Evolutionary conservation across 2,329 filamentous ascomycete genomes (phyloP), one percentile per base, ranked within the genome.

Genomic region (Epichloe gansuensis): DNA sequence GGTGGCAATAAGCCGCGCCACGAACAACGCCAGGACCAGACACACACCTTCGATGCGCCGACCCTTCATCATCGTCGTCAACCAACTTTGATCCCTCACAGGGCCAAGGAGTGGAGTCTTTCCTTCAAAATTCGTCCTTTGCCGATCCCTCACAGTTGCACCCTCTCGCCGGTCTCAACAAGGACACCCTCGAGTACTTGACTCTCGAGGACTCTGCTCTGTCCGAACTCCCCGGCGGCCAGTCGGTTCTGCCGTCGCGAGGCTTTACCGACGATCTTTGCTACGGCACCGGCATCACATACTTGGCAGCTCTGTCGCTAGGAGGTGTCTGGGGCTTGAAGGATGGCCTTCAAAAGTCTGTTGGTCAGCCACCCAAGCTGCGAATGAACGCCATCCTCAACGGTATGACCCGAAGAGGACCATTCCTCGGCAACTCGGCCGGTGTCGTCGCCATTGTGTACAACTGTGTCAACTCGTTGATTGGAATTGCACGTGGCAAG

Each of bases 221-320:
- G 54, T 90, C 89, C 56, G 84, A 94, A 63, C 79, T 95, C 21
- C 90, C 91, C 48, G 91, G 90, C 64, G 80, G 83, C 55, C 86
- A 88, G 67, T 94, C 91, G 44, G 86, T 91, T 52, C 80, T 98
- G 52, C 93, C 94, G 44, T 96, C 91, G 53, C 85, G 93, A 68
- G 93, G 93, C 67, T 98, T 95, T 83, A 95, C 91, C 56, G 93
- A 98, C 67, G 93, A 98, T 69, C 81, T 98, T 55, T 97, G 93
- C 73, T 98, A 98, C 69, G 93, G 94, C 65, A 94, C 93, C 23
- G 93, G 93, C 62, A 84, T 91, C 57, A 95, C 90, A 65, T 98
- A 98, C 67, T 76, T 98, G 55, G 75, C 87, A n/a, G 93, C 87
- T 6, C 75, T 98, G 62, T 80, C 85, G 42, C 67, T 94, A 59